phyloP scores from a whole-genome alignment of 2,329 filamentous ascomycete genomes.

The Colletotrichum sp. region DNA sequence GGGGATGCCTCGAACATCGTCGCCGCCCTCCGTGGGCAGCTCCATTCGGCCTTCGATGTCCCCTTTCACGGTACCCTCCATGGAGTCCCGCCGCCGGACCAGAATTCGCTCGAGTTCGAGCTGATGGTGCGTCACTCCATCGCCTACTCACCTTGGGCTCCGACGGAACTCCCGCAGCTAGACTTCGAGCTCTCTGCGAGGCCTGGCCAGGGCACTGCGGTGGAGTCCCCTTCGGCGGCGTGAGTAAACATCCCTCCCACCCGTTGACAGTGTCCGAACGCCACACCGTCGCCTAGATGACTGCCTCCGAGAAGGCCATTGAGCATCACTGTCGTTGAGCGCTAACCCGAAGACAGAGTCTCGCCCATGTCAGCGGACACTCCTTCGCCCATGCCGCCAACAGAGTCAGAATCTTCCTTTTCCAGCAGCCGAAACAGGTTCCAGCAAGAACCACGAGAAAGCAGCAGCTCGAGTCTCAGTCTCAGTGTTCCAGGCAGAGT shows the following conservation, averaged over 20 bases:
- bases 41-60: neutral
- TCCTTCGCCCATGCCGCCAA: neutral
- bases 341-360: neutral
- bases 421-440: neutral
- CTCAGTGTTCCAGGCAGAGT: neutral
- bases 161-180: neutral
- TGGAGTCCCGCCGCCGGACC: neutral
- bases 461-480: neutral
- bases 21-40: neutral
- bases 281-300: neutral
- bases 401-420: neutral
- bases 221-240: neutral
- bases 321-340: neutral
- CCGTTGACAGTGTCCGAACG: neutral
- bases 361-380: neutral
- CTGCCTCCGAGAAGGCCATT: neutral
- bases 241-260: neutral
- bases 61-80: neutral
- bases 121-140: conserved; percentile 7
- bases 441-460: neutral
- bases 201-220: neutral
- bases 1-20: neutral
- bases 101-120: conserved; percentile 8
- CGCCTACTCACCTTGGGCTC: conserved; percentile 6
- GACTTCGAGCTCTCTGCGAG: neutral